Conservation (phyloP, 441 rosid genomes). For the Populus hybrid region DNA sequence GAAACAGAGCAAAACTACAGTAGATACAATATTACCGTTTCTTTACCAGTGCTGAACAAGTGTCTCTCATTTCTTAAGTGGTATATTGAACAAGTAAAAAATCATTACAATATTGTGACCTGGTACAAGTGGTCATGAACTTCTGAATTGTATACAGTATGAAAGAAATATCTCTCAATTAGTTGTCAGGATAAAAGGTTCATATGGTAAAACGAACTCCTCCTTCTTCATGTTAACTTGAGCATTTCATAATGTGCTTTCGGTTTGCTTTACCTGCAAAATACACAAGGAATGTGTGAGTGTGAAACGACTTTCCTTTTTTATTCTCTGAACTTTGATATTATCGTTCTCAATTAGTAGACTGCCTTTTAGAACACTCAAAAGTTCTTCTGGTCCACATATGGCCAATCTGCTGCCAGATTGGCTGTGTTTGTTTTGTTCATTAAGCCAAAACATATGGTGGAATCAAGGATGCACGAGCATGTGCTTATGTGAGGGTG, state of each 20-base stretch:
- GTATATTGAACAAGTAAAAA: background rate
- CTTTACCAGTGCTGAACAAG: background rate
- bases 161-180: background rate
- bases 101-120: background rate
- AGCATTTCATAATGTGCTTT: slow-evolving; percentile 51
- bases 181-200: slow-evolving; percentile 13
- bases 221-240: slow-evolving; percentile 24
- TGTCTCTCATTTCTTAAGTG: background rate
- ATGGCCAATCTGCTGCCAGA: background rate
- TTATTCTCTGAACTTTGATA: background rate
- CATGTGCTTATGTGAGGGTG: background rate
- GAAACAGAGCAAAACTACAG: background rate
- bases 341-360: background rate
- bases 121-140: background rate
- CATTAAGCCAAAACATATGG: background rate
- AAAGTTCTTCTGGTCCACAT: background rate
- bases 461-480: background rate
- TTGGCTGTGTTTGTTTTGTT: background rate
- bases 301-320: background rate
- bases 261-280: slow-evolving; percentile 68
- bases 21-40: background rate
- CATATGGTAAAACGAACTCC: background rate
- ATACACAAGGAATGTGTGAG: slow-evolving; percentile 5
- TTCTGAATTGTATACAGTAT: background rate
- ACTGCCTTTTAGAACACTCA: background rate